Evolutionary conservation across 2,329 filamentous ascomycete species (phyloP).

Genomic region (Parafenestella ontariensis): DNA sequence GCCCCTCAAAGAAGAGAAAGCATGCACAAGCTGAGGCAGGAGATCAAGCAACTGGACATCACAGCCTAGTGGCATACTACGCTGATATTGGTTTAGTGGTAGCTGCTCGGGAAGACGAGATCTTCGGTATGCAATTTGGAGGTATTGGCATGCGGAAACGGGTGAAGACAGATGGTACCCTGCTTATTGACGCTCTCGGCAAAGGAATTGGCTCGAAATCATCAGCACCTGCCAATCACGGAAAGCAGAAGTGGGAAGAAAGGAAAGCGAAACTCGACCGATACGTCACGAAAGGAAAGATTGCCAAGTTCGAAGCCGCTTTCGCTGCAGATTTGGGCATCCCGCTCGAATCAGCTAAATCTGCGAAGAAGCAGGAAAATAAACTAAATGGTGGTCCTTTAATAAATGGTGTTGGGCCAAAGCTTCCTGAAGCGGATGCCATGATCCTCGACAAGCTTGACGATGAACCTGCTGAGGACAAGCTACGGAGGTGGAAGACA

Average conservation of each 20-base stretch:
- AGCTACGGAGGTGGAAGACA: conserved; percentile 58
- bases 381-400: conserved; percentile 26
- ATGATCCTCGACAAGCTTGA: conserved; percentile 24
- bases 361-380: conserved; percentile 24
- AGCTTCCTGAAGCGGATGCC: conserved; percentile 23
- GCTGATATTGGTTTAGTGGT: conserved; percentile 71
- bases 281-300: conserved; percentile 44
- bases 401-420: conserved; percentile 31
- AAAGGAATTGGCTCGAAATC: conserved; percentile 58
- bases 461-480: conserved; percentile 22
- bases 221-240: conserved; percentile 6
- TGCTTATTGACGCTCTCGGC: conserved; percentile 77
- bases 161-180: conserved; percentile 54
- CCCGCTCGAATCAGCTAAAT: conserved; percentile 31
- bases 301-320: conserved; percentile 51
- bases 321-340: conserved; percentile 50
- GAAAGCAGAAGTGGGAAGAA: conserved; percentile 37
- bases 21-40: conserved; percentile 40
- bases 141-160: conserved; percentile 44
- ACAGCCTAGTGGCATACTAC: conserved; percentile 59
- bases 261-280: conserved; percentile 46
- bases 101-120: conserved; percentile 66
- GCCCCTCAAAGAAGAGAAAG: conserved; percentile 44
- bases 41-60: conserved; percentile 53
- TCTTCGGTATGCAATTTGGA: conserved; percentile 69